Percentiles rank a stretch among this genome's conserved stretches.
These are phyloP conservation scores for Hemisphaericaspora subhashii DNA, from an alignment of 1,139 yeast species.

Conservation along the genomic window DNA sequence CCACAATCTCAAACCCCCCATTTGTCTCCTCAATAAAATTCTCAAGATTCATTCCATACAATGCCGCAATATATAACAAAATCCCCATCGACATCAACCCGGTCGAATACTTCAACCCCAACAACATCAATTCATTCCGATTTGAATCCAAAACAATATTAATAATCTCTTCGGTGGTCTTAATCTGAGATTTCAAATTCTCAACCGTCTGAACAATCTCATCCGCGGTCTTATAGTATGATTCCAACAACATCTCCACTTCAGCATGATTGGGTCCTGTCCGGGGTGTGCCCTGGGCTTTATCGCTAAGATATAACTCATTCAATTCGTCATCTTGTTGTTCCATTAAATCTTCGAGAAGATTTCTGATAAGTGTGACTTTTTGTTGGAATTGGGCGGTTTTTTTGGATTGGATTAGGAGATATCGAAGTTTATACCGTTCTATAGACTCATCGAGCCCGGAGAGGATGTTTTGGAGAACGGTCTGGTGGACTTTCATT, in stretches of 20 bases:
- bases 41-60: constrained; percentile 71
- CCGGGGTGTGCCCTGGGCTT: constrained; percentile 22
- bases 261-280: constrained; percentile 41
- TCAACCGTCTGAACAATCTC: constrained; percentile 49
- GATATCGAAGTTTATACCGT: constrained; percentile 37
- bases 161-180: constrained; percentile 48
- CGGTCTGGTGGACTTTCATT: constrained; percentile 45
- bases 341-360: constrained; percentile 40
- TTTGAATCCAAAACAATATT: constrained; percentile 47
- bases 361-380: constrained; percentile 39
- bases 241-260: constrained; percentile 43
- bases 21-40: constrained; percentile 81
- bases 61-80: constrained; percentile 40
- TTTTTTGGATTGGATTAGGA: constrained; percentile 45
- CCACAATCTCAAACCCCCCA: constrained; percentile 41
- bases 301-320: constrained; percentile 39
- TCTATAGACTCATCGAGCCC: constrained; percentile 45
- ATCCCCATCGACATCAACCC: constrained; percentile 44
- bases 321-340: constrained; percentile 41
- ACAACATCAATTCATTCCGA: constrained; percentile 47
- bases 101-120: constrained; percentile 44
- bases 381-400: constrained; percentile 47
- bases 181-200: constrained; percentile 41
- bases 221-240: constrained; percentile 44
- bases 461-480: constrained; percentile 34